A percentile compares a stretch with the other conserved stretches of the same genome.
These are phyloP conservation scores for Yarrowia sp. DNA, from an alignment of 805 yeast species.

Conservation along the genomic window DNA sequence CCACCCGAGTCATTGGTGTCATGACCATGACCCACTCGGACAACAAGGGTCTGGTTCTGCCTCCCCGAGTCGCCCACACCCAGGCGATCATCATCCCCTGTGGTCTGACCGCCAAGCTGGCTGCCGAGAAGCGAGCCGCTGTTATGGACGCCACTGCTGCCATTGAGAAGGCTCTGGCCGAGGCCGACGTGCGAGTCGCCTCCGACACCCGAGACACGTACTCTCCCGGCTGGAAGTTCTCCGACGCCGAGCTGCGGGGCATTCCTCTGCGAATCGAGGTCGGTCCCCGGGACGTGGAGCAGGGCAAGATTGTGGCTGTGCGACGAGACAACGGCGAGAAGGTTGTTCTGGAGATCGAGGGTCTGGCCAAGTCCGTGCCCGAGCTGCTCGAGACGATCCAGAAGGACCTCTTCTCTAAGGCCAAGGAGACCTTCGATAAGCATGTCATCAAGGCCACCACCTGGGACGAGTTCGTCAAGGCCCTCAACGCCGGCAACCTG, in stretches of 20 bases:
- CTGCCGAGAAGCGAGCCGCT: constrained; percentile 67
- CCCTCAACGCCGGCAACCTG: constrained; percentile 85
- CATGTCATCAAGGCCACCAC: constrained; percentile 80
- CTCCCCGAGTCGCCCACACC: constrained; percentile 91
- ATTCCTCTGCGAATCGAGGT: constrained; percentile 88
- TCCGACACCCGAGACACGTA: constrained; percentile 92
- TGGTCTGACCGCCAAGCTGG: constrained; percentile 85
- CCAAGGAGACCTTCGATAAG: constrained; percentile 76
- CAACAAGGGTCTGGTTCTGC: constrained; percentile 95
- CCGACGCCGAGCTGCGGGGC: constrained; percentile 97
- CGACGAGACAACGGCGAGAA: constrained; percentile 89
- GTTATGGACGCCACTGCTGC: constrained; percentile 68
- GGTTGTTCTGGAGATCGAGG: constrained; percentile 60
- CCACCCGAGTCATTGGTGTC: constrained; percentile 98
- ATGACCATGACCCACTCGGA: constrained; percentile 99
- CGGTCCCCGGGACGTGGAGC: constrained; percentile 92
- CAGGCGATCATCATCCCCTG: constrained; percentile 94
- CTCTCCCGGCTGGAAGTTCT: constrained; percentile 98
- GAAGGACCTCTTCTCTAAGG: constrained; percentile 64
- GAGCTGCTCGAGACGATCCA: constrained; percentile 82
- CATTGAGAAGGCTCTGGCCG: constrained; percentile 60
- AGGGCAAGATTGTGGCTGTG: constrained; percentile 77
- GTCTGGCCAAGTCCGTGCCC: constrained; percentile 65
- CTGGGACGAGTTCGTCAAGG: constrained; percentile 91
- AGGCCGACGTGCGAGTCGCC: constrained; percentile 66